Base-by-base conservation (phyloP, 2,329 filamentous ascomycete species). In the Shiraia sp. region DNA sequence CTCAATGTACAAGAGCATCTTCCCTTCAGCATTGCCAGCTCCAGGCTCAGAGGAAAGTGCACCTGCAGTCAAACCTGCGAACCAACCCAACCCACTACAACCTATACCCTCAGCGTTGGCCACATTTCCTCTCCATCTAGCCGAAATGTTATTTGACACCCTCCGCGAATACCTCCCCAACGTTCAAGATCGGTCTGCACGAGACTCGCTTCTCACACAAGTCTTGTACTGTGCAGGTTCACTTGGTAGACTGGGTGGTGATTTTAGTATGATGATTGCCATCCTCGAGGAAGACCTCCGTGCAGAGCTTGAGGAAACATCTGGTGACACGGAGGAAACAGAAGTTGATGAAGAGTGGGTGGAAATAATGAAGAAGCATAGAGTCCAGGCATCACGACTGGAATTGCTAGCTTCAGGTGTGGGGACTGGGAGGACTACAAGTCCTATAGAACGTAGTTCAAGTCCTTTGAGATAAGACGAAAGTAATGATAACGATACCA, bases 171-270 rank as follows among this genome's bases (percentile, higher is more conserved):
- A 96, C 66, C 75, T 97, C 2, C 88, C 90, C 0, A 89, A 87
- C 35, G 82, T 97, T 3, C 82, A 80, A 52, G 91, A 96, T 59
- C 85, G 85, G 49, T 81, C 86, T 16, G 86, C 88, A 0, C 77
- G 90, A 23, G 92, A 97, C 64, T 95, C 90, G 61, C 78, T 97
- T 40, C 73, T 96, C 26, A 97, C 91, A 0, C 92, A 97, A 66
- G 88, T 96, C 0, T 74, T 97, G 7, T 97, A 96, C 70, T 95
- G 90, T 58, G 91, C 92, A 1, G 88, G 90, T 32, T 96, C 91
- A 70, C 74, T 99, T 34, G 92, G 92, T 0, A 80, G 93, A 32
- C 74, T 97, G 0, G 93, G 93, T 2, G 91, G 89, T 1, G 93
- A 99, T 67, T 99, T 99, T 70, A 87, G 91, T 41, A 81, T 96